Evolutionary conservation across 1,284 basidiomycete genomes (phyloP).

Genomic region (Limonomyces culmigenus): DNA sequence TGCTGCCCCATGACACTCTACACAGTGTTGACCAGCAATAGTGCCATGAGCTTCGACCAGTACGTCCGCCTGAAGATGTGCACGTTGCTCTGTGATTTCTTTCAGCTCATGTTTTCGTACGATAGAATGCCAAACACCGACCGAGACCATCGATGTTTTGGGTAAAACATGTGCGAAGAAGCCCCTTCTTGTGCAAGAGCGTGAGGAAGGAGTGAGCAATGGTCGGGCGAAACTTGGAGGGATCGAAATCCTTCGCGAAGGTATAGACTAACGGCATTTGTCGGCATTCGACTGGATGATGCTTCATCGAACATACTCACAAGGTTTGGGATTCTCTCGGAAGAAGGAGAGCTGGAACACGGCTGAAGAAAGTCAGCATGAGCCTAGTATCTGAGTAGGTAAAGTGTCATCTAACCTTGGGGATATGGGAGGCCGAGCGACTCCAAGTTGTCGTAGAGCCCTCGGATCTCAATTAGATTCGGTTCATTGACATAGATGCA

Average conservation of each 20-base stretch:
- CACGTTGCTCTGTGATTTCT: not conserved
- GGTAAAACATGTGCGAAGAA: conserved; percentile 68
- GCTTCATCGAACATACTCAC: conserved; percentile 22
- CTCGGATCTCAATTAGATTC: not conserved
- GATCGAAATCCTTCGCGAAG: conserved; percentile 82
- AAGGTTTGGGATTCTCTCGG: conserved; percentile 51
- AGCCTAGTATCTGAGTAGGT: too few species aligned
- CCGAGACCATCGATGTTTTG: conserved; percentile 93
- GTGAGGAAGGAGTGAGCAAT: conserved; percentile 82
- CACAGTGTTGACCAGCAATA: conserved; percentile 71
- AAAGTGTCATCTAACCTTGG: too few species aligned
- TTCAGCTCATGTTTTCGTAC: not conserved
- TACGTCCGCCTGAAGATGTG: conserved; percentile 45
- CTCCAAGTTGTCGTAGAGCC: conserved; percentile 53
- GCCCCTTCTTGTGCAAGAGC: conserved; percentile 46
- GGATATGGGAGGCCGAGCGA: conserved; percentile 60
- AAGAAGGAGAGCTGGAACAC: conserved; percentile 71
- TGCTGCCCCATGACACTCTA: conserved; percentile 45
- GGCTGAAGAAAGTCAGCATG: too few species aligned
- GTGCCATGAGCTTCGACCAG: conserved; percentile 93
- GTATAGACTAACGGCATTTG: conserved; percentile 46
- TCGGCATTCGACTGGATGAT: not conserved
- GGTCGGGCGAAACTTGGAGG: conserved; percentile 76
- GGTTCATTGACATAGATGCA: not conserved
- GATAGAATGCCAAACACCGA: conserved; percentile 37